Conservation (phyloP, 2,329 filamentous ascomycete genomes). For the Clonostachys byssicola region DNA sequence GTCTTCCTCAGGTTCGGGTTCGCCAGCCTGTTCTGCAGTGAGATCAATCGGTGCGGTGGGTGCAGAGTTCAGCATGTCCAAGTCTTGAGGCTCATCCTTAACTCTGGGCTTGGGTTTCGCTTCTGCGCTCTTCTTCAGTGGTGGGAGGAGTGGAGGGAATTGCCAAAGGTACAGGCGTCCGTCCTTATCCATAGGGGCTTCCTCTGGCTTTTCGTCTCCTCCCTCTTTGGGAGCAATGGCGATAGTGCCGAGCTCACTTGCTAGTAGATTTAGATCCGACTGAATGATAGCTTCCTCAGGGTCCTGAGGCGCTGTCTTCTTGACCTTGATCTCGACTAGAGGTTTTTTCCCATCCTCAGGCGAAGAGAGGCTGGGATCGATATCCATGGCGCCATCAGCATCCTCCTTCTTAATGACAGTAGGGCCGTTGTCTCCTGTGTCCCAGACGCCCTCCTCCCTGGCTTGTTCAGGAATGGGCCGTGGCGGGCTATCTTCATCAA, state of each 20-base stretch:
- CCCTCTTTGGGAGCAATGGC: slow-evolving; percentile 21
- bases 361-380: slow-evolving; percentile 1
- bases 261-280: slow-evolving; percentile 33
- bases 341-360: slow-evolving; percentile 16
- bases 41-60: slow-evolving; percentile 32
- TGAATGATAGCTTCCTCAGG: slow-evolving; percentile 31
- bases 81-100: slow-evolving; percentile 34
- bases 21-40: slow-evolving; percentile 21
- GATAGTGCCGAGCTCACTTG: slow-evolving; percentile 34
- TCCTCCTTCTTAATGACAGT: slow-evolving; percentile 9
- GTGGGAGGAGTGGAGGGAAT: slow-evolving; percentile 57
- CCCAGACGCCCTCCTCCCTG: slow-evolving; percentile 37
- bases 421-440: slow-evolving; percentile 19
- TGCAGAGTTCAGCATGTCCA: slow-evolving; percentile 27
- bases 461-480: slow-evolving; percentile 15
- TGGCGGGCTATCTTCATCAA: slow-evolving; percentile 26
- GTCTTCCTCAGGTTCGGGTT: slow-evolving; percentile 17
- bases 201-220: slow-evolving; percentile 11
- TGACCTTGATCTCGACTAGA: slow-evolving; percentile 9
- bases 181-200: slow-evolving; percentile 34
- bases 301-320: slow-evolving; percentile 20
- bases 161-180: slow-evolving; percentile 62
- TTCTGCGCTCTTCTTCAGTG: slow-evolving; percentile 31
- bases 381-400: slow-evolving; percentile 2
- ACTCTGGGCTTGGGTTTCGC: slow-evolving; percentile 16